These are phyloP conservation scores for Stenocarpella maydis DNA, from an alignment of 2,329 filamentous ascomycete species.

Conservation along the genomic window DNA sequence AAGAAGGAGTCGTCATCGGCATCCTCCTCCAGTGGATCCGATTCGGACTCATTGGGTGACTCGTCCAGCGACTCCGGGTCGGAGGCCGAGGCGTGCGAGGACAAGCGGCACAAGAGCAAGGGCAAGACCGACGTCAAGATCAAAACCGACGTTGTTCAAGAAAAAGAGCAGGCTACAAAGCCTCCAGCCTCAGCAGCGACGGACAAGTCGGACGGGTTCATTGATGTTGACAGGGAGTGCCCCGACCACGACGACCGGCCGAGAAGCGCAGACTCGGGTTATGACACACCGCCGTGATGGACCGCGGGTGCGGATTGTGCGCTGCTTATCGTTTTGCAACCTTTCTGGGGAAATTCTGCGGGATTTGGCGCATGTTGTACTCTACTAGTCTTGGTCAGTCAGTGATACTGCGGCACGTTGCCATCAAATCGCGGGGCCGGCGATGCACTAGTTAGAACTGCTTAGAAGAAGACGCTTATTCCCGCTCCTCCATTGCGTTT, in stretches of 20 bases:
- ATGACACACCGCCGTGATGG: constrained; percentile 37
- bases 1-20: constrained; percentile 32
- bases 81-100: constrained; percentile 34
- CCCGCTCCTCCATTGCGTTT: no score
- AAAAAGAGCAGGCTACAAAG: not conserved
- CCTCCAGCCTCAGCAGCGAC: constrained; percentile 16
- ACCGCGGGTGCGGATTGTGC: no score
- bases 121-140: constrained; percentile 24
- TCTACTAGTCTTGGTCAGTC: no score
- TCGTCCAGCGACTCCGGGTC: constrained; percentile 35
- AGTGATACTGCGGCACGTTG: not conserved
- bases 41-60: constrained; percentile 22
- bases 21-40: constrained; percentile 17
- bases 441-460: no score
- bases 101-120: constrained; percentile 36
- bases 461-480: not conserved
- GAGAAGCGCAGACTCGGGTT: constrained; percentile 38
- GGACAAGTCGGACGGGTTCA: constrained; percentile 33
- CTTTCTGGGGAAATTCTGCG: no score
- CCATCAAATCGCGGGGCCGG: not conserved
- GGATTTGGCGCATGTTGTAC: no score
- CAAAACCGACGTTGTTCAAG: constrained; percentile 3
- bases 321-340: not conserved
- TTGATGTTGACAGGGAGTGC: constrained; percentile 35
- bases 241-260: constrained; percentile 30